Evolutionary conservation across 2,329 filamentous ascomycete genomes (phyloP).

Genomic region (Mycogone perniciosa): DNA sequence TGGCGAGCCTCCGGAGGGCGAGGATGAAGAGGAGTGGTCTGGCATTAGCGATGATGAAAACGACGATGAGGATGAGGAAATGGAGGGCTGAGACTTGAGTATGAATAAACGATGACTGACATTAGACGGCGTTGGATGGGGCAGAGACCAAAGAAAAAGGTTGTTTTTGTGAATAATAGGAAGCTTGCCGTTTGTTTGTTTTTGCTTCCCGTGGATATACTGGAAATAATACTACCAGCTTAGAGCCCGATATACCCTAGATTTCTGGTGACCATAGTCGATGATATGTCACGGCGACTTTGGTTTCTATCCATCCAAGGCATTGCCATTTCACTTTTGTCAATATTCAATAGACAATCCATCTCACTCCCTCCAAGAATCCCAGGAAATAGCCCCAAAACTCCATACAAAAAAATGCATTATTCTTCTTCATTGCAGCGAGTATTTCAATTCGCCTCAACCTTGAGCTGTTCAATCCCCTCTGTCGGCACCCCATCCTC

Average conservation of each 20-base stretch:
- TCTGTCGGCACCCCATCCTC: conserved; percentile 53
- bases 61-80: conserved; percentile 49
- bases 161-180: conserved; percentile 5
- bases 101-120: background rate
- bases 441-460: conserved; percentile 42
- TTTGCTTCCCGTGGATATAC: conserved; percentile 3
- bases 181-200: background rate
- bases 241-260: background rate
- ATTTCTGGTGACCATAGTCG: background rate
- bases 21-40: conserved; percentile 50
- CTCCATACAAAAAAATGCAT: conserved; percentile 4
- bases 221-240: background rate
- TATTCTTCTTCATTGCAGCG: conserved; percentile 17
- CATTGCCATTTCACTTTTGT: background rate
- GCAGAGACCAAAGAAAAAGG: conserved; percentile 9
- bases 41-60: conserved; percentile 44
- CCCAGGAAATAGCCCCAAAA: conserved; percentile 4
- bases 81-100: conserved; percentile 35
- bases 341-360: background rate
- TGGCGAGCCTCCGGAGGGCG: conserved; percentile 50
- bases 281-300: background rate
- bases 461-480: conserved; percentile 64
- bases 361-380: background rate
- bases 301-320: background rate
- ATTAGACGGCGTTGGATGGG: conserved; percentile 22